Percentiles rank a stretch among this genome's conserved stretches.
Conservation (phyloP, 2,329 filamentous ascomycete species). For the Acephala macrosclerotiorum region DNA sequence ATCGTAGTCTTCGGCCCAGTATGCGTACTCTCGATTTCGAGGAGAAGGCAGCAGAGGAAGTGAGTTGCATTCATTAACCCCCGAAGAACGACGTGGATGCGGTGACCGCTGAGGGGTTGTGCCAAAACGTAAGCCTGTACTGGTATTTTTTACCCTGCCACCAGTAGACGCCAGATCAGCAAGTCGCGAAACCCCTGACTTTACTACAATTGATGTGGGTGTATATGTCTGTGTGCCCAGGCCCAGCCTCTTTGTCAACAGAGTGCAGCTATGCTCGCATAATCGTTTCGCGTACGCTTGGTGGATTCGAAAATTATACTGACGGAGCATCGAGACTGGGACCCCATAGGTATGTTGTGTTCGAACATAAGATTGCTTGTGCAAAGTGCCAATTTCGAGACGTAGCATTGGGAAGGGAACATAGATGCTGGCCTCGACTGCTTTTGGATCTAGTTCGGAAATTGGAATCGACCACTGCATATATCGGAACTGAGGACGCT, state of each 20-base stretch:
- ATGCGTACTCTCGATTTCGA: too few species aligned
- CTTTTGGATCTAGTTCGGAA: conserved; percentile 9
- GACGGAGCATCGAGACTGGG: conserved; percentile 10
- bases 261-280: conserved; percentile 18
- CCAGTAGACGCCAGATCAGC: neutral
- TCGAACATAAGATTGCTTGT: conserved; percentile 33
- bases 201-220: neutral
- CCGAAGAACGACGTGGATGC: too few species aligned
- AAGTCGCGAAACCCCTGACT: neutral
- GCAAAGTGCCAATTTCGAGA: conserved; percentile 25
- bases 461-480: conserved; percentile 25
- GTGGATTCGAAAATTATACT: conserved; percentile 12
- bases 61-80: too few species aligned
- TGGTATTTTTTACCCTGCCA: neutral
- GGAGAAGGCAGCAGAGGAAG: too few species aligned
- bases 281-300: conserved; percentile 25
- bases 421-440: neutral
- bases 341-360: conserved; percentile 29
- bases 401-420: conserved; percentile 17
- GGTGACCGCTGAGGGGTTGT: too few species aligned
- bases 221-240: conserved; percentile 17
- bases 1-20: too few species aligned
- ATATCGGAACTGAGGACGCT: conserved; percentile 4
- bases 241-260: conserved; percentile 19
- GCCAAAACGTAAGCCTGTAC: too few species aligned